These are phyloP conservation scores for Chiua virens DNA, from an alignment of 768 basidiomycete genomes.

Conservation along the genomic window DNA sequence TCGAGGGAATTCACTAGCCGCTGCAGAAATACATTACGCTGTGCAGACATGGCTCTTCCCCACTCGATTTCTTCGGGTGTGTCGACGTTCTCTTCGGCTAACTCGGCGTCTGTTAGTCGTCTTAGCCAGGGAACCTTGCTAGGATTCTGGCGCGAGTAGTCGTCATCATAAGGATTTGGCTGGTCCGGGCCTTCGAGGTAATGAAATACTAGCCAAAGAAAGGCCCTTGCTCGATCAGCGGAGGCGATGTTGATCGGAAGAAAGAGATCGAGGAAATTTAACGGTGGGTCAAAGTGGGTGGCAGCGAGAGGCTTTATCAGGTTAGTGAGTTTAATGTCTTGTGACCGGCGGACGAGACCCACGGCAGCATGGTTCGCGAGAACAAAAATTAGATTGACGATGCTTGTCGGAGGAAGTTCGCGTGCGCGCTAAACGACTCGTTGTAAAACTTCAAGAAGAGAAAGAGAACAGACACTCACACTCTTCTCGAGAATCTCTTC, in stretches of 20 bases:
- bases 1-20: conserved; percentile 61
- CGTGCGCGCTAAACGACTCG: conserved; percentile 46
- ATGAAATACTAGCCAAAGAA: conserved; percentile 82
- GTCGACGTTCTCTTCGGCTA: conserved; percentile 72
- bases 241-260: conserved; percentile 74
- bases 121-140: conserved; percentile 67
- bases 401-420: conserved; percentile 74
- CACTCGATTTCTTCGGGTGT: conserved; percentile 74
- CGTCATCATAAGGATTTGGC: conserved; percentile 77
- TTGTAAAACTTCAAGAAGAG: conserved; percentile 3
- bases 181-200: conserved; percentile 68
- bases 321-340: conserved; percentile 8
- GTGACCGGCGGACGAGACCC: conserved; percentile 27
- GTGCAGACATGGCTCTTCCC: conserved; percentile 71
- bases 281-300: conserved; percentile 69
- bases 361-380: conserved; percentile 78
- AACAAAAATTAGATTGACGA: conserved; percentile 85
- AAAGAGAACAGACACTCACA: conserved; percentile 41
- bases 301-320: conserved; percentile 52
- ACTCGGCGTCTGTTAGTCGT: conserved; percentile 54
- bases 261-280: conserved; percentile 85
- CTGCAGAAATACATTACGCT: conserved; percentile 69
- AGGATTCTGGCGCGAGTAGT: conserved; percentile 53
- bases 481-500: conserved; percentile 68
- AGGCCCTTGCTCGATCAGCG: conserved; percentile 68